phyloP scores from a whole-genome alignment of 106 monocot species.

The Apostasia shenzhenica region DNA sequence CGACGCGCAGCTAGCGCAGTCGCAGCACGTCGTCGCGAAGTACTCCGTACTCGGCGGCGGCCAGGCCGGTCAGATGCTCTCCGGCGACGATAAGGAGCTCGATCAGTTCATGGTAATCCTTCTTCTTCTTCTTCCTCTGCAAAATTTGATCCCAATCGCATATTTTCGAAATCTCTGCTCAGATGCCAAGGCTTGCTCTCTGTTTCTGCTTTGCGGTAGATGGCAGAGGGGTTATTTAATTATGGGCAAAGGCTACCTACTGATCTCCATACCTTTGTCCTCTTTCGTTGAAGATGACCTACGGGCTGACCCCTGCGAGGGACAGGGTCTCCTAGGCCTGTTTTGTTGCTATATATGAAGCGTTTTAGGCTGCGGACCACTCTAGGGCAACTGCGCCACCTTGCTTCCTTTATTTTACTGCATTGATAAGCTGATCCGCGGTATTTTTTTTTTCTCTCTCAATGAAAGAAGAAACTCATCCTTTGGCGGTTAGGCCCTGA shows the following conservation, averaged over 20 bases:
- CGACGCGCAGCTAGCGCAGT: conserved; percentile 75
- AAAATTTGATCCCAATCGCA: not conserved
- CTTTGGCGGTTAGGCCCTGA: not conserved
- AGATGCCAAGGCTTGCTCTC: too few relatives aligned
- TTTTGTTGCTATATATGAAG: not conserved
- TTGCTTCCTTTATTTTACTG: conserved; percentile 3
- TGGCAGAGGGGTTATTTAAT: too few relatives aligned
- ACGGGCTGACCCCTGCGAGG: not conserved
- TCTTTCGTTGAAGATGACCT: not conserved
- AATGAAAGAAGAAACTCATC: not conserved
- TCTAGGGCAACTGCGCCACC: not conserved
- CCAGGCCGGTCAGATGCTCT: conserved; percentile 12
- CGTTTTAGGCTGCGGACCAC: not conserved
- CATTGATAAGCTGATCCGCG: not conserved
- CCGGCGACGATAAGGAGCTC: conserved; percentile 66
- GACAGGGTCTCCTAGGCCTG: not conserved
- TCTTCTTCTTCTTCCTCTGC: not conserved
- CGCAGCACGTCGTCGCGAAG: conserved; percentile 55
- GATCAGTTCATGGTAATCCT: conserved; percentile 82
- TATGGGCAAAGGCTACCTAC: too few relatives aligned
- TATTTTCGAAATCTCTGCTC: not conserved
- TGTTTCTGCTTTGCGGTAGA: too few relatives aligned
- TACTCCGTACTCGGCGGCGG: conserved; percentile 33
- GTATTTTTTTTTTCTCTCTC: not conserved
- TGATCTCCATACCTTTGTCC: not conserved